phyloP scores from a whole-genome alignment of 208 protist genomes.

The Trypanosoma platydactyli region DNA sequence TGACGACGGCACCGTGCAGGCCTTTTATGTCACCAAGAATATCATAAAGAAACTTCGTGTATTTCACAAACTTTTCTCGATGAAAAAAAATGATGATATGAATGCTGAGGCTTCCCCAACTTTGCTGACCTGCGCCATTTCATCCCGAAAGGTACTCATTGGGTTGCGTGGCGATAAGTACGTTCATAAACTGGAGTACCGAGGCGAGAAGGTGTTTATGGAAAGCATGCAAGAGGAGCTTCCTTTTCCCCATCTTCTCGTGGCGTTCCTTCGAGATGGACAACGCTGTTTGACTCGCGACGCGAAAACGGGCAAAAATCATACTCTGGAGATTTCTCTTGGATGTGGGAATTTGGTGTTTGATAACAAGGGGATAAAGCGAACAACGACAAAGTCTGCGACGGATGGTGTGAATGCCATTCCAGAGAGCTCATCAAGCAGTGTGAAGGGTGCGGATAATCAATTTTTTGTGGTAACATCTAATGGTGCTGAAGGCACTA shows the following conservation, averaged over 20 bases:
- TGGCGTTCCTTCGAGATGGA: conserved; percentile 26
- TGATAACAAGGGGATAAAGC: conserved; percentile 2
- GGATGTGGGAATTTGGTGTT: background rate
- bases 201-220: conserved; percentile 25
- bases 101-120: background rate
- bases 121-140: conserved; percentile 31
- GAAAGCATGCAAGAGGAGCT: conserved; percentile 25
- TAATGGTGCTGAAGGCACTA: too few species aligned
- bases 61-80: conserved; percentile 48
- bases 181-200: conserved; percentile 40
- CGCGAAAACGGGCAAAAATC: conserved; percentile 7
- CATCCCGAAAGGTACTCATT: conserved; percentile 35
- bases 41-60: conserved; percentile 41
- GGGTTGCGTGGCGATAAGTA: conserved; percentile 14
- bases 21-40: conserved; percentile 45
- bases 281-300: conserved; percentile 18
- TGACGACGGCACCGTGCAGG: conserved; percentile 65
- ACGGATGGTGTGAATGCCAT: background rate
- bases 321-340: conserved; percentile 18
- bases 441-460: background rate
- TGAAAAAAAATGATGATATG: background rate
- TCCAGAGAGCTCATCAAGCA: background rate
- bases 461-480: too few species aligned
- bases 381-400: background rate
- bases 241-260: conserved; percentile 1